These are phyloP conservation scores for Aphanomyces astaci DNA, from an alignment of 352 stramenopile genomes.

Conservation along the genomic window DNA sequence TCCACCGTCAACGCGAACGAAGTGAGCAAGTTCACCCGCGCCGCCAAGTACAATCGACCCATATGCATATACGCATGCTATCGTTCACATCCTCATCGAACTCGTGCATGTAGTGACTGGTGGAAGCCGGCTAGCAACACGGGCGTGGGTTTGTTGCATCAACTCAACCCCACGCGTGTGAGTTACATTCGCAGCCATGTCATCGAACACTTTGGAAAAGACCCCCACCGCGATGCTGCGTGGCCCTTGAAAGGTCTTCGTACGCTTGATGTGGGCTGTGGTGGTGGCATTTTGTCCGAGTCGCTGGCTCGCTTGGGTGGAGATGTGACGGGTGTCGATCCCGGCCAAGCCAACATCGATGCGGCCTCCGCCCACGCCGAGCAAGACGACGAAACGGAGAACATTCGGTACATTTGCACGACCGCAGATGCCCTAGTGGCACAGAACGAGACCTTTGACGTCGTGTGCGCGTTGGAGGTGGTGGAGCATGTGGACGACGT, in stretches of 20 bases:
- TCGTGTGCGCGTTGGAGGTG: slow-evolving; percentile 82
- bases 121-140: slow-evolving; percentile 67
- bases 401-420: slow-evolving; percentile 75
- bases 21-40: slow-evolving; percentile 74
- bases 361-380: slow-evolving; percentile 55
- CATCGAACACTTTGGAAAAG: slow-evolving; percentile 53
- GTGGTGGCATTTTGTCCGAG: slow-evolving; percentile 78
- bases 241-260: slow-evolving; percentile 44
- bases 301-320: slow-evolving; percentile 68
- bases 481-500: slow-evolving; percentile 77
- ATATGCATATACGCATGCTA: no score
- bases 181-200: slow-evolving; percentile 72
- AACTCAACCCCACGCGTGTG: slow-evolving; percentile 76
- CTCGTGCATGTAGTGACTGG: slow-evolving; percentile 51
- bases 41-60: slow-evolving; percentile 37
- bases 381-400: slow-evolving; percentile 40
- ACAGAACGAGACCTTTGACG: slow-evolving; percentile 61
- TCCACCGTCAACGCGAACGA: slow-evolving; percentile 59
- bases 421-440: slow-evolving; percentile 71
- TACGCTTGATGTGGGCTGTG: slow-evolving; percentile 70
- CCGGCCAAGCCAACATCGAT: slow-evolving; percentile 60
- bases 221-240: slow-evolving; percentile 31
- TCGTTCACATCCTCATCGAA: background rate
- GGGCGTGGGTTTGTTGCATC: slow-evolving; percentile 66
- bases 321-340: slow-evolving; percentile 62